Evolutionary conservation across 768 basidiomycete species (phyloP), one percentile per base, ranked within the genome.

Genomic region (Antrodiella citrinella): DNA sequence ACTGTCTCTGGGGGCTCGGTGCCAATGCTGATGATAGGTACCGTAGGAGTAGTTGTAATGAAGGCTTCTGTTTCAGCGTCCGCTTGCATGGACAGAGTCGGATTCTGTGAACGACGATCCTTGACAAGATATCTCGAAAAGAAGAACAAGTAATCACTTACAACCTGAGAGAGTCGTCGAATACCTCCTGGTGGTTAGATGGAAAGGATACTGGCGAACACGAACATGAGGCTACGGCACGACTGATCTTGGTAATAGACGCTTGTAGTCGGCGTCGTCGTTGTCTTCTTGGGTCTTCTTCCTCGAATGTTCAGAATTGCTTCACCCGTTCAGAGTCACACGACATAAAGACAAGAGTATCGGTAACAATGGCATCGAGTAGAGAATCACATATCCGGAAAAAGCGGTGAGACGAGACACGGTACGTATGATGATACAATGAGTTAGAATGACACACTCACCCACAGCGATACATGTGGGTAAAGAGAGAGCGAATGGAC

Each of bases 391-490:
- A 35, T 35, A 35, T 35, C 30, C 30, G 30, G 15, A 15, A 35
- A 35, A 35, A 35, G 7, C 7, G 30, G 30, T 35, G 15, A 35
- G 15, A 7, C 15, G n/a, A n/a, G 30, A 35, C 30, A 35, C 30
- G 30, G 15, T 35, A 35, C 30, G 30, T 35, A 51, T 51, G 54
- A 35, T 60, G 57, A 57, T 60, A 62, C 61, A 62, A 50, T 38
- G 22, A 57, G 52, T 51, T 53, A 58, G 49, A 50, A 48, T 48
- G 55, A 57, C 59, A 62, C 61, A 62, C 61, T 57, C 61, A 62
- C 61, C 61, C 61, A 62, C 59, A 59, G 57, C 60, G 51, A 53
- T 44, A 42, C 44, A 52, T 51, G 47, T 56, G 55, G 54, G 44
- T 51, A 55, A 55, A 47, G 52, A 55, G 48, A 39, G 21, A 41